Evolutionary conservation across 257 asterid species (phyloP).

Genomic region (Oldenlandia corymbosa): DNA sequence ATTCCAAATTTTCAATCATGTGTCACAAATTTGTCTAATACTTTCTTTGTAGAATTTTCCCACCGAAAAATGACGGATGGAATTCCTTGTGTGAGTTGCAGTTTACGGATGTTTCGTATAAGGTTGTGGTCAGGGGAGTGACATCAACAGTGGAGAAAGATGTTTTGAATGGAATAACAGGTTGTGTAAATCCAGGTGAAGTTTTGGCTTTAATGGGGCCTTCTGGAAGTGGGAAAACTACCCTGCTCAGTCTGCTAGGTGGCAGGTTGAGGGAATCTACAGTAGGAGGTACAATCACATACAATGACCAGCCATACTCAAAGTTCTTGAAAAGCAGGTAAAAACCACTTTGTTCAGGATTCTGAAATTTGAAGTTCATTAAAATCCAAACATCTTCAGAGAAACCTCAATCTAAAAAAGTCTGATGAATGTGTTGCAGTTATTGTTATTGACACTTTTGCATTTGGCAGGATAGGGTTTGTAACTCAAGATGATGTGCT

Average conservation of each 20-base stretch:
- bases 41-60: background rate
- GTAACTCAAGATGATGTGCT: constrained; percentile 97
- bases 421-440: too few species aligned
- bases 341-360: background rate
- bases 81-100: constrained; percentile 31
- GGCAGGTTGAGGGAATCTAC: constrained; percentile 55
- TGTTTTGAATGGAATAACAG: constrained; percentile 69
- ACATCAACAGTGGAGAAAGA: constrained; percentile 70
- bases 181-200: constrained; percentile 86
- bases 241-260: constrained; percentile 76
- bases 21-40: background rate
- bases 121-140: constrained; percentile 63
- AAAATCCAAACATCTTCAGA: too few species aligned
- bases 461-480: constrained; percentile 81
- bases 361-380: too few species aligned
- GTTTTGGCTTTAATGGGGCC: constrained; percentile 98
- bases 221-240: constrained; percentile 95
- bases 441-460: constrained; percentile 16
- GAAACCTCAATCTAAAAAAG: too few species aligned
- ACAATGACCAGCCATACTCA: constrained; percentile 71
- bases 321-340: constrained; percentile 86
- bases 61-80: background rate
- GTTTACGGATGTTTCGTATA: constrained; percentile 83
- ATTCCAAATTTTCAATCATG: constrained; percentile 10
- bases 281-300: constrained; percentile 59